Evolutionary conservation across 768 basidiomycete species (phyloP), one percentile per base, ranked within the genome.

Genomic region (Nidula microcarpa): DNA sequence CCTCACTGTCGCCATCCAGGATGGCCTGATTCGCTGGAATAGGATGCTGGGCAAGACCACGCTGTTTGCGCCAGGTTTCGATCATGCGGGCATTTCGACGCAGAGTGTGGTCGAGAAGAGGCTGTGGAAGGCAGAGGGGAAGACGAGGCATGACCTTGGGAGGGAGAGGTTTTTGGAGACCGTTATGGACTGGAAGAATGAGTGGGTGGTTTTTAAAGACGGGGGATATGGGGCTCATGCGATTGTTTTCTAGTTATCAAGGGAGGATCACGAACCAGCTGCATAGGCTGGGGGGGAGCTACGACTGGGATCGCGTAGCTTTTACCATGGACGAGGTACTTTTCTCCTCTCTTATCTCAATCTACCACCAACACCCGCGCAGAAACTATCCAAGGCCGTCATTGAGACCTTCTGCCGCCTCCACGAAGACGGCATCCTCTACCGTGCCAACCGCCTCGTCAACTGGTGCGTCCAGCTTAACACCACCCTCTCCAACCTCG

Each of bases 391-490:
- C 45, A 89, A 82, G 72, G 95, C 94, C 34, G 96, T 98, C 35
- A 77, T 85, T 30, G 94, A 98, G 68, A 91, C 84, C 3, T 99
- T 99, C 71, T 95, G 92, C 68, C 78, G 79, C 34, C 72, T 99
- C 33, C 89, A 94, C 60, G 95, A 98, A 66, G 90, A 92, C 34
- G 94, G 95, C 1, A 81, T 91, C 58, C 66, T 99, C 45, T 98
- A 98, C 70, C 90, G 97, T 30, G 95, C 94, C 2, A 98, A 98
- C 63, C 86, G 96, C 18, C 81, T 99, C 43, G 96, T 98, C 55
- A 97, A 98, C 64, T 98, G 97, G 96, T 99, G 97, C 74, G 91
- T 94, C 46, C 81, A 85, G 66, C 74, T 99, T 55, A 97, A 98
- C 67, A 99, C 97, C 1, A 96, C 96, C 0, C 75, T 99, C 2